A percentile compares a stretch with the other conserved stretches of the same genome.
Evolutionary conservation across 768 basidiomycete genomes (phyloP).

Genomic region (Suillus cothurnatus): DNA sequence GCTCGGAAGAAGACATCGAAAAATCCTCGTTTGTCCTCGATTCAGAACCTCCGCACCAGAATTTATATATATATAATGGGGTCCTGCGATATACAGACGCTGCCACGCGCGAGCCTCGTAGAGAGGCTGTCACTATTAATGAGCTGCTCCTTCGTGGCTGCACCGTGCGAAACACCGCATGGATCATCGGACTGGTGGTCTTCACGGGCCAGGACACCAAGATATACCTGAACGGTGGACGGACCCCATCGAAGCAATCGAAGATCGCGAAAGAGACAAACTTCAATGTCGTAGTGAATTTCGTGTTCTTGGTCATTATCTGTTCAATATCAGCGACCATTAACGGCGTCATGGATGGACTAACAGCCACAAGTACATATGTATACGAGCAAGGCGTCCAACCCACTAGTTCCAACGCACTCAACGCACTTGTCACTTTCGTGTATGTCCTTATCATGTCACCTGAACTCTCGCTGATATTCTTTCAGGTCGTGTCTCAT

Average conservation of each 20-base stretch:
- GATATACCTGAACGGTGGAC: conserved; percentile 91
- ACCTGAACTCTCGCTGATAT: conserved; percentile 13
- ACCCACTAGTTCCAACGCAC: conserved; percentile 55
- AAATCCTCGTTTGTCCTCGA: conserved; percentile 86
- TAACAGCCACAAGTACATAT: conserved; percentile 62
- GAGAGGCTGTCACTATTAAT: conserved; percentile 83
- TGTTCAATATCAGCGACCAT: conserved; percentile 76
- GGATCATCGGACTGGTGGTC: conserved; percentile 92
- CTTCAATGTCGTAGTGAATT: conserved; percentile 97
- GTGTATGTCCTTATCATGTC: conserved; percentile 57
- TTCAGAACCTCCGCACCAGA: conserved; percentile 91
- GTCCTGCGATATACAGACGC: conserved; percentile 75
- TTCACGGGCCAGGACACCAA: conserved; percentile 94
- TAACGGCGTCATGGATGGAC: conserved; percentile 70
- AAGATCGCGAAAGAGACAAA: conserved; percentile 99
- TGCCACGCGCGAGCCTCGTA: conserved; percentile 50
- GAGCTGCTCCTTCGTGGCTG: conserved; percentile 92
- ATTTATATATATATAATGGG: conserved; percentile 89
- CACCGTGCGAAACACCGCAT: conserved; percentile 83
- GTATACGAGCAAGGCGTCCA: conserved; percentile 72
- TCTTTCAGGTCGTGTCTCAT: conserved; percentile 80
- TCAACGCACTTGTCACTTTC: conserved; percentile 89
- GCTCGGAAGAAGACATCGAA: conserved; percentile 88
- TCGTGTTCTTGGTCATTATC: conserved; percentile 73
- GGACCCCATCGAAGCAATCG: conserved; percentile 93